phyloP scores from a whole-genome alignment of 2,329 filamentous ascomycete species.

The Pseudocercospora pini-densiflorae region DNA sequence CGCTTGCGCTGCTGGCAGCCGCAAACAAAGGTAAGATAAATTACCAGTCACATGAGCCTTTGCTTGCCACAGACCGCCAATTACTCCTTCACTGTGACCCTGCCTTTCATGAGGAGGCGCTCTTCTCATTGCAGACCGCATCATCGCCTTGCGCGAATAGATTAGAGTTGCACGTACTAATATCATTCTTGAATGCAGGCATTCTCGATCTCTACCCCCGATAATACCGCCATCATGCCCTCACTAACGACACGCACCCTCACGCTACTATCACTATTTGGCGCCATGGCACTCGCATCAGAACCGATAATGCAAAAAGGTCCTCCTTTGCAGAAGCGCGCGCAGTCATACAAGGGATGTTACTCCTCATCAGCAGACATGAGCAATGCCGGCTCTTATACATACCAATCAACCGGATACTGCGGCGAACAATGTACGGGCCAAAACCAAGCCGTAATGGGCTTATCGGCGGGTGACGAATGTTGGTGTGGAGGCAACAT shows the following conservation, averaged over 20 bases:
- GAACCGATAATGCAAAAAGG: neutral
- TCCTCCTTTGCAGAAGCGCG: slow-evolving; percentile 14
- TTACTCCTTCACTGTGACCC: neutral
- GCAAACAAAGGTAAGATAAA: slow-evolving; percentile 28
- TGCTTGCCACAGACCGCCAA: neutral
- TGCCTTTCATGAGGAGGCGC: neutral
- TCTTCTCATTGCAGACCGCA: neutral
- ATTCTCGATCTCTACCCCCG: slow-evolving; percentile 8
- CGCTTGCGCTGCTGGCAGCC: slow-evolving; percentile 31
- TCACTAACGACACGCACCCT: slow-evolving; percentile 11
- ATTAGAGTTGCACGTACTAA: slow-evolving; percentile 13
- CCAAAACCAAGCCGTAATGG: slow-evolving; percentile 62
- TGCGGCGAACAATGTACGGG: slow-evolving; percentile 58
- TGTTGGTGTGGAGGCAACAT: slow-evolving; percentile 77
- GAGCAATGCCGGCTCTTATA: slow-evolving; percentile 52
- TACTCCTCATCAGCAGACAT: slow-evolving; percentile 55
- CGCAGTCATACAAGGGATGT: slow-evolving; percentile 52
- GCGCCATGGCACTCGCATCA: slow-evolving; percentile 21
- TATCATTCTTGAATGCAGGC: slow-evolving; percentile 15
- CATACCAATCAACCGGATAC: slow-evolving; percentile 60
- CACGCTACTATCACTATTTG: slow-evolving; percentile 24
- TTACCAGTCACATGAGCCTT: slow-evolving; percentile 20
- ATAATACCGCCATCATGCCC: slow-evolving; percentile 39
- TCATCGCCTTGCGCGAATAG: neutral
- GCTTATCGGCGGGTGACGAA: slow-evolving; percentile 63